Base-by-base conservation (phyloP, 371 early-diverging fungal genomes). In the Mortierella sp. region DNA sequence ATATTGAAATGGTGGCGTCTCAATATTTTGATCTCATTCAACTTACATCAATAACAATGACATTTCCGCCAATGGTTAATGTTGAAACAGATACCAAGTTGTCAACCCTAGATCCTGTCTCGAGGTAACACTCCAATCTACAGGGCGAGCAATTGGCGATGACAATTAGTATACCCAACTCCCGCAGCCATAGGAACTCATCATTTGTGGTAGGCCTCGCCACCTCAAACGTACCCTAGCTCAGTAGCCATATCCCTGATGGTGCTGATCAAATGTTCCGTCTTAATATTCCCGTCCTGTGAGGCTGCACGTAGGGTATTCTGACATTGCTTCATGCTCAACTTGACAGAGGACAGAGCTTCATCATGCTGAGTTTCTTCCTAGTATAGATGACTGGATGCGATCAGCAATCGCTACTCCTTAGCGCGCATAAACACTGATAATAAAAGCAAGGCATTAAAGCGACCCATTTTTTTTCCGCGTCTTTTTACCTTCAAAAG, bases 21-120 rank as follows among this genome's bases (percentile, higher is more conserved):
- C 20, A 24, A 47, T 11, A 32, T 0, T 14, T 16, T 49, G 49
- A 26, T 26, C 26, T 28, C 11, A 55, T 24, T 18, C 12, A 14
- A 18, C 68, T 28, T 84, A 90, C 90, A 83, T 90, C 90, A 57
- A 90, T 77, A 35, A 90, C 90, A 83, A 90, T 90, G 11, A 87
- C 86, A 9, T 83, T 89, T 22, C 90, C 90, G 51, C 89, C 90
- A 5, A 89, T 66, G 1, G 89, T 90, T 28, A 90, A 81, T 1
- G 89, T 90, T 10, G 89, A 89, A 12, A 86, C 83, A 35, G 86
- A 84, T 11, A 78, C 55, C 0, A 79, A 73, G 14, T 84, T 84
- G 20, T 87, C 86, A 26, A 84, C 68, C 55, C 84, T 78, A 30
- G 86, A 84, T 40, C 86, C 81, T 10, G 87, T 78, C 51, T 90